Evolutionary conservation across 2,329 filamentous ascomycete genomes (phyloP).

Genomic region (Diatrype stigma): DNA sequence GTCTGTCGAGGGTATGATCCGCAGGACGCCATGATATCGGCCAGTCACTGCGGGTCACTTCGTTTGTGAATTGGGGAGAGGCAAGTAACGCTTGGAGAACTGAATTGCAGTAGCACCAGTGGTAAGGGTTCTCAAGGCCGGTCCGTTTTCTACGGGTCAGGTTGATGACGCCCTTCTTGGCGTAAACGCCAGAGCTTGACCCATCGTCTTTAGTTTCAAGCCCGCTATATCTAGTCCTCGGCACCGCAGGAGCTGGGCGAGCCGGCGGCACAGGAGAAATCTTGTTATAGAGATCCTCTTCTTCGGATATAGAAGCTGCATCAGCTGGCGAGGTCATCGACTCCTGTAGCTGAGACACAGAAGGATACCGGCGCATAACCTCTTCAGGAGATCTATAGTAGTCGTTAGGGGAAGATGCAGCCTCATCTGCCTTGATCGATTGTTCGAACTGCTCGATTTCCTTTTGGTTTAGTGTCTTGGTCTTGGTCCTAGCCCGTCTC

Average conservation of each 20-base stretch:
- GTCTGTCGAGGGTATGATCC: conserved; percentile 55
- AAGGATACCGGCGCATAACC: conserved; percentile 77
- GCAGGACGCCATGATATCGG: conserved; percentile 61
- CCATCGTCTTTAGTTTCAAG: conserved; percentile 39
- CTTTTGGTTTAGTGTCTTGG: conserved; percentile 70
- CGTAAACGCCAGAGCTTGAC: conserved; percentile 35
- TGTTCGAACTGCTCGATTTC: conserved; percentile 81
- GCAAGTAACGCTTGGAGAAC: conserved; percentile 78
- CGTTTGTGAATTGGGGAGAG: conserved; percentile 63
- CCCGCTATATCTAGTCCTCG: conserved; percentile 74
- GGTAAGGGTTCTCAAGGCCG: conserved; percentile 74
- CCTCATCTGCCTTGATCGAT: conserved; percentile 62
- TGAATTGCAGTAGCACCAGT: conserved; percentile 92
- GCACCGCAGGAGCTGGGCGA: conserved; percentile 64
- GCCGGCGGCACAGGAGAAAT: conserved; percentile 52
- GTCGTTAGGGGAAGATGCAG: conserved; percentile 35
- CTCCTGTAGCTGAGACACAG: conserved; percentile 58
- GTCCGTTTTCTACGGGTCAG: conserved; percentile 46
- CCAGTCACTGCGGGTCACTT: conserved; percentile 58
- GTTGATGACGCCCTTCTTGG: conserved; percentile 34
- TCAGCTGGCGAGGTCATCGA: conserved; percentile 49
- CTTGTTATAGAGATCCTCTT: conserved; percentile 40
- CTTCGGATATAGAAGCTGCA: conserved; percentile 10
- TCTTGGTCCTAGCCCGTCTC: conserved; percentile 42
- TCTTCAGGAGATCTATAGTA: conserved; percentile 75